Evolutionary conservation across 2,329 filamentous ascomycete genomes (phyloP).

Genomic region (Dactylonectria estremocensis): DNA sequence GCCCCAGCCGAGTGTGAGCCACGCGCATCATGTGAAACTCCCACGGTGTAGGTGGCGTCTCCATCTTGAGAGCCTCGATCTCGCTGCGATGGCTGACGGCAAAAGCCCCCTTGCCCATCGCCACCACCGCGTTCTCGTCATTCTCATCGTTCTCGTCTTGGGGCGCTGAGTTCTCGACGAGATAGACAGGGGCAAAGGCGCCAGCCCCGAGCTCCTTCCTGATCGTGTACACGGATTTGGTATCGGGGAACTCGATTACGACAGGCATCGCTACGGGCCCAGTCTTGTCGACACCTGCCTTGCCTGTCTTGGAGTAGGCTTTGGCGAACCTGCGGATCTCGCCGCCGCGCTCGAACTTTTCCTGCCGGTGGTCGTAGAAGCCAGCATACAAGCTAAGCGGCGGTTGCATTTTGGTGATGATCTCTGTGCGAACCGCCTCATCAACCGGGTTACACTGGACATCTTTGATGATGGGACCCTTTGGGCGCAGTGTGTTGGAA

Average conservation of each 20-base stretch:
- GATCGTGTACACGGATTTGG: conserved; percentile 79
- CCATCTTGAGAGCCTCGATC: conserved; percentile 94
- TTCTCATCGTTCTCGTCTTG: conserved; percentile 57
- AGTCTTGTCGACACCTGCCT: conserved; percentile 73
- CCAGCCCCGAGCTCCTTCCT: conserved; percentile 91
- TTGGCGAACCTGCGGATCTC: conserved; percentile 90
- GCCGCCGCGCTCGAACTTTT: conserved; percentile 75
- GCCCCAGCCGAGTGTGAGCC: conserved; percentile 81
- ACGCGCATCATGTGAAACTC: conserved; percentile 97
- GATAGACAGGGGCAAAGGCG: conserved; percentile 95
- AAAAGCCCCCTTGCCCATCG: conserved; percentile 75
- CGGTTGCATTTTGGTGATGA: conserved; percentile 82
- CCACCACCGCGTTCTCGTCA: conserved; percentile 61
- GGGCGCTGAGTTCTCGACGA: conserved; percentile 81
- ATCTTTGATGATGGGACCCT: conserved; percentile 85
- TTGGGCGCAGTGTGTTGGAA: conserved; percentile 62
- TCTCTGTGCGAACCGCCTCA: conserved; percentile 79
- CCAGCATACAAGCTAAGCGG: conserved; percentile 82
- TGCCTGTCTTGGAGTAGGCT: conserved; percentile 70
- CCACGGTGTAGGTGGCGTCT: conserved; percentile 90
- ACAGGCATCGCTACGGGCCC: conserved; percentile 73
- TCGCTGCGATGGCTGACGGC: conserved; percentile 68
- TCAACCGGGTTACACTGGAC: conserved; percentile 91
- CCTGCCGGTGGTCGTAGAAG: conserved; percentile 80
- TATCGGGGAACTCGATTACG: conserved; percentile 77